These are phyloP conservation scores for Neobulgaria alba DNA, from an alignment of 2,329 filamentous ascomycete species.

Conservation along the genomic window DNA sequence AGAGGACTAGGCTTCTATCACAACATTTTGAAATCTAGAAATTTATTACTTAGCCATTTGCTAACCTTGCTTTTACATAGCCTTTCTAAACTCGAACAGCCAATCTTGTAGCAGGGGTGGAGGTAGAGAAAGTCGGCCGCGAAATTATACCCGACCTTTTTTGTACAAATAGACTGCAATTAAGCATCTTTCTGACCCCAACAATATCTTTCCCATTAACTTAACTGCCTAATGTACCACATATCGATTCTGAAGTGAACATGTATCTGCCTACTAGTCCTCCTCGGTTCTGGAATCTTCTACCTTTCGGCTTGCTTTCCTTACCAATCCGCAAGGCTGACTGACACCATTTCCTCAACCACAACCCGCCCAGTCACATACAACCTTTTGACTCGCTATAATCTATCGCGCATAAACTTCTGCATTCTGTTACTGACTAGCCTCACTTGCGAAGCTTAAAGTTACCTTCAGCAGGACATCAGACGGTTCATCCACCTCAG, in stretches of 20 bases:
- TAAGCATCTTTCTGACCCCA: background rate
- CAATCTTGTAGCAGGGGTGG: background rate
- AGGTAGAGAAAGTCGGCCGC: background rate
- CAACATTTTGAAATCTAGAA: too few relatives aligned
- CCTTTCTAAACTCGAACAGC: too few relatives aligned
- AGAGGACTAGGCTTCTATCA: too few relatives aligned
- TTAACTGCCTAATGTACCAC: background rate
- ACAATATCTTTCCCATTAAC: background rate
- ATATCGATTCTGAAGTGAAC: background rate
- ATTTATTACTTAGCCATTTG: too few relatives aligned
- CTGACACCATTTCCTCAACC: constrained; percentile 1
- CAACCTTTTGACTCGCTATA: too few relatives aligned
- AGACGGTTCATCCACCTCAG: too few relatives aligned
- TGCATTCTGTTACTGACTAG: too few relatives aligned
- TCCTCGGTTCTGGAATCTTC: constrained; percentile 8
- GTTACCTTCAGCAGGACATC: too few relatives aligned
- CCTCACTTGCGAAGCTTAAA: too few relatives aligned
- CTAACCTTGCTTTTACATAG: too few relatives aligned
- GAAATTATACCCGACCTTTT: background rate
- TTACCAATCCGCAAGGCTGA: constrained; percentile 10
- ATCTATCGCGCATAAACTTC: too few relatives aligned
- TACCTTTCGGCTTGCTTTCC: too few relatives aligned
- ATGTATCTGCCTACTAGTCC: background rate
- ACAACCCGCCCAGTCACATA: constrained; percentile 1
- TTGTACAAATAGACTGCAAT: constrained; percentile 6